Evolutionary conservation across 129 eudicot species (phyloP).

Genomic region (Mikania micrantha): DNA sequence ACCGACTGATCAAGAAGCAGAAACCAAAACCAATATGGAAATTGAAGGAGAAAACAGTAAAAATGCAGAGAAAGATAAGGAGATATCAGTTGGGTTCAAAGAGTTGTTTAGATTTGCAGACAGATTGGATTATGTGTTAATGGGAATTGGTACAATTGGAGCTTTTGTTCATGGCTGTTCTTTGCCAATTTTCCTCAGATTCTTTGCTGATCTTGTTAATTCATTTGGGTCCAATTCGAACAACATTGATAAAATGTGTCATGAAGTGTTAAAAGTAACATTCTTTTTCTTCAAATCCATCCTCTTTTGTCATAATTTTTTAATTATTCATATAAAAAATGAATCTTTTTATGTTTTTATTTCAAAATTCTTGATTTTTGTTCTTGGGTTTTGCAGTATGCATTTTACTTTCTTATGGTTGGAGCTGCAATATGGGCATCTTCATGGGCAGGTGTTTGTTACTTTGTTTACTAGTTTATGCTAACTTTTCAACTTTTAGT

Average conservation of each 20-base stretch:
- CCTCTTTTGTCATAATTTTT: neutral
- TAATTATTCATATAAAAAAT: neutral
- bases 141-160: slow-evolving; percentile 80
- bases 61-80: slow-evolving; percentile 27
- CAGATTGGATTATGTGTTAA: slow-evolving; percentile 69
- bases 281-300: neutral
- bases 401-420: slow-evolving; percentile 94
- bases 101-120: slow-evolving; percentile 95
- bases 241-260: slow-evolving; percentile 82
- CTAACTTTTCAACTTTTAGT: neutral
- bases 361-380: slow-evolving; percentile 6
- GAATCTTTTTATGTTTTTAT: neutral
- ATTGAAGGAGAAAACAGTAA: slow-evolving; percentile 26
- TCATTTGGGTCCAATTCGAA: slow-evolving; percentile 90
- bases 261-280: slow-evolving; percentile 1
- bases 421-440: slow-evolving; percentile 99
- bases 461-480: neutral
- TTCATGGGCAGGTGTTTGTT: slow-evolving; percentile 99
- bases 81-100: slow-evolving; percentile 34
- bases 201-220: slow-evolving; percentile 85
- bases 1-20: slow-evolving; percentile 13
- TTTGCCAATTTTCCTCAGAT: slow-evolving; percentile 73
- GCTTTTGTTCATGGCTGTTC: slow-evolving; percentile 98
- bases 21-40: slow-evolving; percentile 22
- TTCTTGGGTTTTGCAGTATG: slow-evolving; percentile 58